Conservation (phyloP, 2,329 filamentous ascomycete genomes). For the Aspergillus sp. region DNA sequence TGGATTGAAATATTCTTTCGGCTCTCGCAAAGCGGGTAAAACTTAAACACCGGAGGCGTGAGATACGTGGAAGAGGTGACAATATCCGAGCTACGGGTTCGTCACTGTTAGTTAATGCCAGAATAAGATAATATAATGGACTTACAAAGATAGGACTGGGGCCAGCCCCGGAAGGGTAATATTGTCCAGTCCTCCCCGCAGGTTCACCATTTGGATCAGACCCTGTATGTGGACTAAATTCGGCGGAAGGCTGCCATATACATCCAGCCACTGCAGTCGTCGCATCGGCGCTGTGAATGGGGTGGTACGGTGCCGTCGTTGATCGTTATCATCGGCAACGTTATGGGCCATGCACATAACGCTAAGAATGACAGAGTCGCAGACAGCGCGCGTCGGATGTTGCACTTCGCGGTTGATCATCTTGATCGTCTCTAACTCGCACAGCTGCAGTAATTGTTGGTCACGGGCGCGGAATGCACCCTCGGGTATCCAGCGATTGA, state of each 20-base stretch:
- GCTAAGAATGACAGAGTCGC: slow-evolving; percentile 35
- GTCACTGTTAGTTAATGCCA: background rate
- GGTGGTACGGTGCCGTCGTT: slow-evolving; percentile 11
- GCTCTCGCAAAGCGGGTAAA: slow-evolving; percentile 21
- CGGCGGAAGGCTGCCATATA: slow-evolving; percentile 33
- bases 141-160: slow-evolving; percentile 38
- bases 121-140: background rate
- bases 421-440: slow-evolving; percentile 33
- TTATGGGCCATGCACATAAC: slow-evolving; percentile 36
- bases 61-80: slow-evolving; percentile 25
- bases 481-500: slow-evolving; percentile 22
- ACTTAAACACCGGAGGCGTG: slow-evolving; percentile 23
- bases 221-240: slow-evolving; percentile 36
- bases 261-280: slow-evolving; percentile 35
- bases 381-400: slow-evolving; percentile 27
- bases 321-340: slow-evolving; percentile 20
- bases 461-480: slow-evolving; percentile 20
- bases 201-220: slow-evolving; percentile 32
- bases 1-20: slow-evolving; percentile 20
- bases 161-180: slow-evolving; percentile 36
- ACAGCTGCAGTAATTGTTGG: slow-evolving; percentile 21
- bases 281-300: slow-evolving; percentile 35
- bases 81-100: slow-evolving; percentile 24
- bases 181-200: slow-evolving; percentile 36
- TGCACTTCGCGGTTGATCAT: slow-evolving; percentile 33